Evolutionary conservation across 148 eudicot species (phyloP).

Genomic region (Linanthus parryae): DNA sequence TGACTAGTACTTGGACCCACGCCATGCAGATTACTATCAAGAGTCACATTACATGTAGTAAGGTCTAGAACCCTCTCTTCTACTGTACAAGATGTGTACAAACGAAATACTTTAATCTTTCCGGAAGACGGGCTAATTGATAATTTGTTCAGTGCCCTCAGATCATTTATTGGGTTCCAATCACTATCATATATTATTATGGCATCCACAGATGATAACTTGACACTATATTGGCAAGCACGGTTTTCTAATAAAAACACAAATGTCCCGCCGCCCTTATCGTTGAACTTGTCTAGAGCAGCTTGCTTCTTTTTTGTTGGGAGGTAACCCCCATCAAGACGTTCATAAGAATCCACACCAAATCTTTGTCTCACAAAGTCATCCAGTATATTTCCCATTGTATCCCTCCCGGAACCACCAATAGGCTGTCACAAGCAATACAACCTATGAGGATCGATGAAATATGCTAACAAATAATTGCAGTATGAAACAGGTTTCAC

Average conservation of each 20-base stretch:
- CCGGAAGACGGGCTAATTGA: conserved; percentile 38
- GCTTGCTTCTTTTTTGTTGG: conserved; percentile 43
- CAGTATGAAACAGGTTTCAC: too few relatives aligned
- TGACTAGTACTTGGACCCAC: conserved; percentile 26
- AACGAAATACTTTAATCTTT: conserved; percentile 63
- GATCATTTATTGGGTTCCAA: conserved; percentile 59
- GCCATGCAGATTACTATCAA: conserved; percentile 30
- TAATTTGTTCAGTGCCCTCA: conserved; percentile 48
- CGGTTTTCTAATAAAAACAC: conserved; percentile 62
- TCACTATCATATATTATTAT: conserved; percentile 66
- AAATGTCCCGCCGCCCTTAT: conserved; percentile 49
- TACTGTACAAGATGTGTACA: conserved; percentile 51
- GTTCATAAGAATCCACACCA: conserved; percentile 60
- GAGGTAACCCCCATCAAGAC: conserved; percentile 37
- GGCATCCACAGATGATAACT: conserved; percentile 50
- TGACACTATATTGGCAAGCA: conserved; percentile 49
- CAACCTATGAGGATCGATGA: too few relatives aligned
- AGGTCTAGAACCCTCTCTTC: conserved; percentile 65
- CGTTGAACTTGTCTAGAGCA: conserved; percentile 58
- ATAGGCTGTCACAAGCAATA: too few relatives aligned
- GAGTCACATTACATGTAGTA: conserved; percentile 36
- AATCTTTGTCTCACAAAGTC: conserved; percentile 56
- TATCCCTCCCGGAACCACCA: conserved; percentile 22
- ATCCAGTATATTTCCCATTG: conserved; percentile 61
- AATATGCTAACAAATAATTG: too few relatives aligned